Conservation (phyloP, 352 stramenopile genomes). For the Globisporangium paddicum region DNA sequence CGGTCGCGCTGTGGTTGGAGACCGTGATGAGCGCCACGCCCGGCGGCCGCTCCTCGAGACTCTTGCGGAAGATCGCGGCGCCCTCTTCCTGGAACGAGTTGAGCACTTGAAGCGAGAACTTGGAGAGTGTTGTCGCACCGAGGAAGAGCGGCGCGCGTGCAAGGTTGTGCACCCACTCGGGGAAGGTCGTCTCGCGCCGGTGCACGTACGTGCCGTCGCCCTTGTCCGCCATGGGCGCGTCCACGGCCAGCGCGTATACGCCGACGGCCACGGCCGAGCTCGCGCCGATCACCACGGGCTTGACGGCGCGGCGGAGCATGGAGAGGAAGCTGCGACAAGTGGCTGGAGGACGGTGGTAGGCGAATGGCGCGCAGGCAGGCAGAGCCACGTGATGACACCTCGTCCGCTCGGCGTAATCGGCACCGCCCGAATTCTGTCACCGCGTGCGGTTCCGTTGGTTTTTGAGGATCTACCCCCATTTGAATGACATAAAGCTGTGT, state of each 20-base stretch:
- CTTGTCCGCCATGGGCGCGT: constrained; percentile 51
- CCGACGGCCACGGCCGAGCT: constrained; percentile 11
- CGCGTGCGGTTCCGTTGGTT: not conserved
- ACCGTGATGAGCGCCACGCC: constrained; percentile 71
- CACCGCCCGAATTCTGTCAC: constrained; percentile 3
- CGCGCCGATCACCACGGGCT: constrained; percentile 17
- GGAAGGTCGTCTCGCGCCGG: constrained; percentile 34
- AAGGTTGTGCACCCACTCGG: constrained; percentile 63
- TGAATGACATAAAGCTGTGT: not conserved
- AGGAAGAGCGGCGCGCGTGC: constrained; percentile 46
- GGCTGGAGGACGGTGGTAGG: too few species aligned
- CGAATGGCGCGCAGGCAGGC: not conserved
- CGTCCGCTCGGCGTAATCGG: not conserved
- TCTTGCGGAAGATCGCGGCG: constrained; percentile 34
- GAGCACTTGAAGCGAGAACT: constrained; percentile 49
- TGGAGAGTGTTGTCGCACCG: constrained; percentile 37
- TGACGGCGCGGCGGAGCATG: constrained; percentile 28
- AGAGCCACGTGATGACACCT: not conserved
- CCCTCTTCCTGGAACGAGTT: constrained; percentile 49
- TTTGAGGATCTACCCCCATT: not conserved
- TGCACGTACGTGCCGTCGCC: constrained; percentile 43
- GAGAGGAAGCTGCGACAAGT: too few species aligned
- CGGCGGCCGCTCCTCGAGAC: constrained; percentile 36
- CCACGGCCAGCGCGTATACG: constrained; percentile 42
- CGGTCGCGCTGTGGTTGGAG: constrained; percentile 80